Evolutionary conservation across 768 basidiomycete genomes (phyloP), one percentile per base, ranked within the genome.

Genomic region (Bullera alba): DNA sequence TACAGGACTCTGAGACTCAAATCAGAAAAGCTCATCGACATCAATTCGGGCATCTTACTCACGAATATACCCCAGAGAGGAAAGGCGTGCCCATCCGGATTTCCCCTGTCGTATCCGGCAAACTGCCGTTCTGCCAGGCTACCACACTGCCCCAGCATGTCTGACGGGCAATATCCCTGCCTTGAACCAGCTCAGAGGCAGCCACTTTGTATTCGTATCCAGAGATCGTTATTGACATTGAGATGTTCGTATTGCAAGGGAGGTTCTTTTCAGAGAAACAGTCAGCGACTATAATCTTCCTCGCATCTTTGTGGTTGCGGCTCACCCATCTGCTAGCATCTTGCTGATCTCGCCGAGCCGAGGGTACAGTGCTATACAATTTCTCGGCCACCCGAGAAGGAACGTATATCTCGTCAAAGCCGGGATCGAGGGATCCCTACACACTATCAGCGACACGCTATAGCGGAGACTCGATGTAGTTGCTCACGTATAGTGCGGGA

Each of bases 61-160:
- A 71, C 70, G 61, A 43, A 44, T 72, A 72, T 1, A 68, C 58
- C 0, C 60, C 61, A 5, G 57, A 50, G 56, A 72, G 42, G 57
- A 72, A 72, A 2, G 68, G 66, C 15, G 70, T 68, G 12, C 70
- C 70, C 4, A 72, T 44, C 19, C 67, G 29, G n/a, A 72, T 57
- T 45, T 64, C 60, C 2, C 66, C 66, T 15, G 49, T 42, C 27
- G 43, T 21, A 17, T 69, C 70, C 1, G 68, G 56, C 28, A 63
- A 28, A 48, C 61, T 66, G 2, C 62, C 63, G 15, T 61, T 59
- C 19, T 47, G 46, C 70, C 70, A 72, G 4, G 70, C 63, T 2
- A 65, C 54, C 2, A 72, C 37, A 12, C 50, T 51, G 12, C 56
- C 50, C 64, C 66, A 72, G 48, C 70, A 72, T 6, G 59, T 46